phyloP scores from a whole-genome alignment of 2,329 filamentous ascomycete species.

The Ophiostoma himal-ulmi region DNA sequence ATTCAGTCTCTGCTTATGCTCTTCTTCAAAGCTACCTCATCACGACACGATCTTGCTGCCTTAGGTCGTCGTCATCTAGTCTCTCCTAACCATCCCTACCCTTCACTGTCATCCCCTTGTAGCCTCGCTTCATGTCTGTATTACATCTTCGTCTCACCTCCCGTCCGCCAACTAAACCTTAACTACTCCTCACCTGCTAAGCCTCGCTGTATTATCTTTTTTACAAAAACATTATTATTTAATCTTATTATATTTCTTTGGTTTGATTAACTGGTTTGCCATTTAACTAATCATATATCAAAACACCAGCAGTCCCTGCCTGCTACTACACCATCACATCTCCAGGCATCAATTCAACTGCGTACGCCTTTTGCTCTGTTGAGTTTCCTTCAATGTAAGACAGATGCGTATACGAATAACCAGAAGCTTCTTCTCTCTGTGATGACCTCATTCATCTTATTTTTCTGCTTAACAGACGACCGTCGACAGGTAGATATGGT shows the following conservation, averaged over 20 bases:
- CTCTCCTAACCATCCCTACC: not conserved
- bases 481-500: not conserved
- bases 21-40: not conserved
- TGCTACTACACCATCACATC: constrained; percentile 3
- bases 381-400: not conserved
- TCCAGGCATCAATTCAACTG: constrained; percentile 1
- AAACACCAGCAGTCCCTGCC: not conserved
- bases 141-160: not conserved
- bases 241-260: not conserved
- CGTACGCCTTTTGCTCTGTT: not conserved
- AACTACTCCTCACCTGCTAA: not conserved
- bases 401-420: not conserved
- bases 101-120: not conserved
- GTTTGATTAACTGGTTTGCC: not conserved
- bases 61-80: constrained; percentile 7
- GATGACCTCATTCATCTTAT: not conserved
- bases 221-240: not conserved
- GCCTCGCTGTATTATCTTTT: not conserved
- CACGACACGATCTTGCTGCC: constrained; percentile 4
- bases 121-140: not conserved
- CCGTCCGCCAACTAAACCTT: not conserved
- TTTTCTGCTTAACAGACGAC: not conserved
- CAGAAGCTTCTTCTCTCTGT: not conserved
- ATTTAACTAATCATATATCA: not conserved
- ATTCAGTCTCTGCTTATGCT: not conserved